Conservation (phyloP, 352 stramenopile genomes). For the Pythium guiyangense region DNA sequence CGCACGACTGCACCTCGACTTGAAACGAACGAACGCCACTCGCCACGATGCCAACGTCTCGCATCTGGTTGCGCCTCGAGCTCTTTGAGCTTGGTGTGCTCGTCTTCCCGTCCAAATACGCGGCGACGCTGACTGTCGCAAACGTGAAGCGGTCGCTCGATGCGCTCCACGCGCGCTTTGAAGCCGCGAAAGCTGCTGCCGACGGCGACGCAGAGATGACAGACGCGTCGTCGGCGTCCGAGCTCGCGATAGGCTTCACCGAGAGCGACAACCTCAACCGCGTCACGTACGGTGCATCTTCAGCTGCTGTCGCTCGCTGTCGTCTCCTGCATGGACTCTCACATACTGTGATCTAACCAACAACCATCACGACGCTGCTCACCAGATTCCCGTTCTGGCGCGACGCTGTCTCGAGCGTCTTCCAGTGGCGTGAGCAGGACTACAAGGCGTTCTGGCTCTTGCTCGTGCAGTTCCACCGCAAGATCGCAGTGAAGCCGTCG, state of each 20-base stretch:
- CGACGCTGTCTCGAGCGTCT: constrained; percentile 49
- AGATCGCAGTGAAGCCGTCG: constrained; percentile 39
- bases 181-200: constrained; percentile 11
- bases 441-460: constrained; percentile 82
- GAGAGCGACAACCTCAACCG: constrained; percentile 61
- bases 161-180: constrained; percentile 44
- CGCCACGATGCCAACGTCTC: constrained; percentile 27
- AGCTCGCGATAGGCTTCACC: constrained; percentile 18
- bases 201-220: constrained; percentile 34
- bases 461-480: constrained; percentile 70
- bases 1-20: too few species aligned
- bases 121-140: constrained; percentile 48
- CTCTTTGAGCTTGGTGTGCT: constrained; percentile 81
- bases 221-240: constrained; percentile 10
- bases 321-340: not conserved
- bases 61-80: constrained; percentile 80
- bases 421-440: constrained; percentile 79
- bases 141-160: constrained; percentile 67
- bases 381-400: constrained; percentile 58
- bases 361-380: not conserved
- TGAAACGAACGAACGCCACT: too few species aligned
- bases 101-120: constrained; percentile 67
- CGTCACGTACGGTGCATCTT: constrained; percentile 13
- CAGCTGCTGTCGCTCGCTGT: not conserved
- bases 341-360: not conserved